Evolutionary conservation across 768 basidiomycete genomes (phyloP).

Genomic region (Suillus subalutaceus): DNA sequence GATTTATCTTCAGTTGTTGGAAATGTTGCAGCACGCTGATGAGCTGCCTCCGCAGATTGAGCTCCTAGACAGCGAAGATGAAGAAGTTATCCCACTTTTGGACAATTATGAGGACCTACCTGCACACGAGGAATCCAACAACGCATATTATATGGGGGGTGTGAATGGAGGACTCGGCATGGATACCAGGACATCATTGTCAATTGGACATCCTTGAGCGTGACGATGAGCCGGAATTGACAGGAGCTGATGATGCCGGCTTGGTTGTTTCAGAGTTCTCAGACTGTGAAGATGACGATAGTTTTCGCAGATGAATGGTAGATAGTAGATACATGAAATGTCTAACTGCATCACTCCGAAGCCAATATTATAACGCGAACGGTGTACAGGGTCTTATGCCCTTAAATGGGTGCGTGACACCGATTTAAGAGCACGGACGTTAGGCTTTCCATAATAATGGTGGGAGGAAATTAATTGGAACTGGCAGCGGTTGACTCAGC

Average conservation of each 20-base stretch:
- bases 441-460: slow-evolving; percentile 8
- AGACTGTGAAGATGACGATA: slow-evolving; percentile 2
- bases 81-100: no score
- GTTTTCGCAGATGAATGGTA: not conserved
- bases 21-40: no score
- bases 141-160: no score
- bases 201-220: not conserved
- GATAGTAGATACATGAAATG: not conserved
- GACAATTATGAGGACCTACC: no score
- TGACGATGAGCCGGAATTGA: not conserved
- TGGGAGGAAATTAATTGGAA: not conserved
- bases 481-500: not conserved
- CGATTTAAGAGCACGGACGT: not conserved
- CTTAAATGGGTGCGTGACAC: slow-evolving; percentile 3
- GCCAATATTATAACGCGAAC: not conserved
- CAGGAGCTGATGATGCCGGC: not conserved
- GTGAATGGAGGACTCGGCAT: no score
- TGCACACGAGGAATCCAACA: no score
- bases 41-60: no score
- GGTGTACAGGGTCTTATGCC: not conserved
- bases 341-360: no score
- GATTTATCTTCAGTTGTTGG: slow-evolving; percentile 11
- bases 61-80: no score
- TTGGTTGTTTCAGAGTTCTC: not conserved
- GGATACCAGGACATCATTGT: not conserved